Percentiles rank a stretch among this genome's conserved stretches.
These are phyloP conservation scores for Solanum virginianum DNA, from an alignment of 257 asterid species.

Conservation along the genomic window DNA sequence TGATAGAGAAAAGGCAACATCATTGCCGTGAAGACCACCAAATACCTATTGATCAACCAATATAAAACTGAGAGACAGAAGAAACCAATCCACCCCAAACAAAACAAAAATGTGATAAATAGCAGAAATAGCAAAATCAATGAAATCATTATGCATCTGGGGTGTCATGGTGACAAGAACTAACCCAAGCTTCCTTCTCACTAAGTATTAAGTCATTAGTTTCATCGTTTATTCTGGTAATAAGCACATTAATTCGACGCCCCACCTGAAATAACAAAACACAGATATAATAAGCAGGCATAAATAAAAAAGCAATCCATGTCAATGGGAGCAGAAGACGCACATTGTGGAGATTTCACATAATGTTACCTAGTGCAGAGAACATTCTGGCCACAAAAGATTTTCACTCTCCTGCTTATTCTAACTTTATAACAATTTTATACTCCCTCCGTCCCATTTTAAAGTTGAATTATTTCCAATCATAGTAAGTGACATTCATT, in stretches of 20 bases:
- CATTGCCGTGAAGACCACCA: no score
- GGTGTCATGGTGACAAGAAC: slow-evolving; percentile 14
- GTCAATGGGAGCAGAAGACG: neutral
- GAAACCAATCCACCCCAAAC: neutral
- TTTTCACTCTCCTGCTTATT: neutral
- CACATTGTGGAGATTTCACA: neutral
- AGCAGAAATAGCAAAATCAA: neutral
- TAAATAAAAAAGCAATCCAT: neutral
- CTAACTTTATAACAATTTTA: neutral
- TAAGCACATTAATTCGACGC: slow-evolving; percentile 52
- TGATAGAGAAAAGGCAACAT: neutral
- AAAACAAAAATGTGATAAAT: neutral
- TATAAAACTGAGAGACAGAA: no score
- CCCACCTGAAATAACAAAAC: slow-evolving; percentile 56
- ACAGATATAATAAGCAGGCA: neutral
- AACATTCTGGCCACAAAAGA: neutral
- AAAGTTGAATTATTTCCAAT: no score
- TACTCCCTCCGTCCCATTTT: no score
- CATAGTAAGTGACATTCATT: no score
- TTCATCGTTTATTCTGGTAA: slow-evolving; percentile 75
- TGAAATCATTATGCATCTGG: neutral
- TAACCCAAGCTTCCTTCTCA: slow-evolving; percentile 89
- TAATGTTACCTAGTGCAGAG: neutral
- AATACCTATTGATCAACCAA: no score
- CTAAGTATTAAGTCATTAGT: slow-evolving; percentile 92